Evolutionary conservation across 1,139 yeast species (phyloP).

Genomic region (Yamadazyma triangularis): DNA sequence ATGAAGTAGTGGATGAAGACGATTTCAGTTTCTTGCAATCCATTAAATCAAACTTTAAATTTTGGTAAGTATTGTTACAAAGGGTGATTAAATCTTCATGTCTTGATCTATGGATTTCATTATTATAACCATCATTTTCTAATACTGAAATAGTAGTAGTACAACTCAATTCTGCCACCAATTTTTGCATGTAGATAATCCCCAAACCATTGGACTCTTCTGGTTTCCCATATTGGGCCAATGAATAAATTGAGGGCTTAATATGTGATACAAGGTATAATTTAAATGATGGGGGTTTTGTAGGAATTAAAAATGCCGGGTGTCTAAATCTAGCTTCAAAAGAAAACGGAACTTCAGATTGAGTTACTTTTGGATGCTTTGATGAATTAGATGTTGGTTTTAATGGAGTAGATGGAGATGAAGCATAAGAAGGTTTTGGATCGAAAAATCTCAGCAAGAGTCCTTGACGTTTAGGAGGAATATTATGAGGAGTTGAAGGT

Average conservation of each 20-base stretch:
- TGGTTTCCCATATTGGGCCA: slow-evolving; percentile 32
- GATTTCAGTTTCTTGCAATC: slow-evolving; percentile 25
- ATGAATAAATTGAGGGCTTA: slow-evolving; percentile 33
- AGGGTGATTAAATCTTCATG: slow-evolving; percentile 24
- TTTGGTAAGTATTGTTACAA: slow-evolving; percentile 30
- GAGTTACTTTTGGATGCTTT: slow-evolving; percentile 21
- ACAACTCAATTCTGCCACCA: slow-evolving; percentile 30
- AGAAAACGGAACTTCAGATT: slow-evolving; percentile 37
- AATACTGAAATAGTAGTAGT: slow-evolving; percentile 32
- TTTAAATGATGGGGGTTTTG: slow-evolving; percentile 36
- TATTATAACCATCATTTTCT: slow-evolving; percentile 24
- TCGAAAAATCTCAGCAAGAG: slow-evolving; percentile 19
- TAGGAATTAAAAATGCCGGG: slow-evolving; percentile 43
- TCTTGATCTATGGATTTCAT: slow-evolving; percentile 26
- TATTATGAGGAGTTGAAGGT: slow-evolving; percentile 16
- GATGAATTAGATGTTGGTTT: not conserved
- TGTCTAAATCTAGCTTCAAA: slow-evolving; percentile 45
- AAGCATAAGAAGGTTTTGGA: slow-evolving; percentile 1
- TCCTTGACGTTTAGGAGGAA: slow-evolving; percentile 11
- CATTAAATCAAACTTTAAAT: slow-evolving; percentile 39
- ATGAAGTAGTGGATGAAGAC: slow-evolving; percentile 19
- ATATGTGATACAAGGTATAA: slow-evolving; percentile 31
- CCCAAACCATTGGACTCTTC: slow-evolving; percentile 48
- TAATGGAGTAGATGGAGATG: not conserved
- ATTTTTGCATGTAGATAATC: slow-evolving; percentile 35